These are phyloP conservation scores for Azolla pinnata DNA, from an alignment of 75 land plant genomes.

Conservation along the genomic window DNA sequence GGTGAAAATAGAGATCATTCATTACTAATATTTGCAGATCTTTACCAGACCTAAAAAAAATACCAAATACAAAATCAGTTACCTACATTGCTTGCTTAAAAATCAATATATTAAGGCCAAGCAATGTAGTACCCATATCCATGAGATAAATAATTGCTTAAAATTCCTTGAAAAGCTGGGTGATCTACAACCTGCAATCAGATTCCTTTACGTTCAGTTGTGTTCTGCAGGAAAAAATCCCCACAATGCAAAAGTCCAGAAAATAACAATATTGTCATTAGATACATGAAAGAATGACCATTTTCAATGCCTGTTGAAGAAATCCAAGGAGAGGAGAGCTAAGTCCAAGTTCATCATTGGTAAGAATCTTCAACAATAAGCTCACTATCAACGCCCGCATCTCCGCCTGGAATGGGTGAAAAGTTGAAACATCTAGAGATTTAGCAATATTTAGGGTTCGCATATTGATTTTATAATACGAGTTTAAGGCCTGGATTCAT, in stretches of 20 bases:
- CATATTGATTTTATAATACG: too few relatives aligned
- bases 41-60: slow-evolving; percentile 42
- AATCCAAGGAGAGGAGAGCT: slow-evolving; percentile 43
- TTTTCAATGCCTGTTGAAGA: slow-evolving; percentile 18
- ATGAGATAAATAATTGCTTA: slow-evolving; percentile 38
- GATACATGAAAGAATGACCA: not conserved
- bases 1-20: slow-evolving; percentile 69
- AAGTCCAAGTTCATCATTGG: slow-evolving; percentile 47
- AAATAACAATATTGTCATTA: not conserved
- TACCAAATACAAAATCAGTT: not conserved
- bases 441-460: too few relatives aligned
- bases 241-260: not conserved
- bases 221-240: not conserved
- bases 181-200: slow-evolving; percentile 41
- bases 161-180: slow-evolving; percentile 51
- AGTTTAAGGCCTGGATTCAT: too few relatives aligned
- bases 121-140: slow-evolving; percentile 54
- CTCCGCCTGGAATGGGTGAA: slow-evolving; percentile 37
- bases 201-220: too few relatives aligned
- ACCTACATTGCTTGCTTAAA: not conserved
- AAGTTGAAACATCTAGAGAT: too few relatives aligned
- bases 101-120: not conserved
- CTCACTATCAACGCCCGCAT: slow-evolving; percentile 41
- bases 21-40: slow-evolving; percentile 41
- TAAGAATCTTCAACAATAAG: slow-evolving; percentile 39